These are phyloP conservation scores for Blumeria hordei DNA, from an alignment of 2,329 filamentous ascomycete species.

Conservation along the genomic window DNA sequence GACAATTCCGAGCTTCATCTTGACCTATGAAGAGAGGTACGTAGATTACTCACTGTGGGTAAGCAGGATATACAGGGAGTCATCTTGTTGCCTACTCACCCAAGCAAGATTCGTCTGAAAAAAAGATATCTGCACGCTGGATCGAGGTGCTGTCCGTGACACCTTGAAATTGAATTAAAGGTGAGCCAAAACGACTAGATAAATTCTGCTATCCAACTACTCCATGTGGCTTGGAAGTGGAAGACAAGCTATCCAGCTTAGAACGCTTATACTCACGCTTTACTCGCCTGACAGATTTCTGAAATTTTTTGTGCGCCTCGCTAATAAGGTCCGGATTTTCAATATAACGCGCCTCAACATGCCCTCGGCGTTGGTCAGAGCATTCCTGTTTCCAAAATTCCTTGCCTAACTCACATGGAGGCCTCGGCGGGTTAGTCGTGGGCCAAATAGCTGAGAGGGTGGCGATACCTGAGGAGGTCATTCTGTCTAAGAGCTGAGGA, in stretches of 20 bases:
- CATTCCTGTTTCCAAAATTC: neutral
- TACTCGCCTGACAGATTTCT: neutral
- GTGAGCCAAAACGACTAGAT: neutral
- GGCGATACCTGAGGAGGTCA: neutral
- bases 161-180: neutral
- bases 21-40: neutral
- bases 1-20: neutral
- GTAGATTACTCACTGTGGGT: neutral
- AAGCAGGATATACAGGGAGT: neutral
- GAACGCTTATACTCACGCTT: neutral
- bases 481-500: neutral
- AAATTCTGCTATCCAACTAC: too few species aligned
- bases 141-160: neutral
- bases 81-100: neutral
- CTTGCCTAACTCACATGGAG: neutral
- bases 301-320: neutral
- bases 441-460: neutral
- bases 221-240: neutral
- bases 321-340: neutral
- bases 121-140: neutral
- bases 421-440: neutral
- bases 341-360: neutral
- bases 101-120: neutral
- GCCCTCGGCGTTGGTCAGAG: neutral
- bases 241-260: neutral